Evolutionary conservation across 2,329 filamentous ascomycete genomes (phyloP), one percentile per base, ranked within the genome.

Genomic region (Ceratocystis ficicola): DNA sequence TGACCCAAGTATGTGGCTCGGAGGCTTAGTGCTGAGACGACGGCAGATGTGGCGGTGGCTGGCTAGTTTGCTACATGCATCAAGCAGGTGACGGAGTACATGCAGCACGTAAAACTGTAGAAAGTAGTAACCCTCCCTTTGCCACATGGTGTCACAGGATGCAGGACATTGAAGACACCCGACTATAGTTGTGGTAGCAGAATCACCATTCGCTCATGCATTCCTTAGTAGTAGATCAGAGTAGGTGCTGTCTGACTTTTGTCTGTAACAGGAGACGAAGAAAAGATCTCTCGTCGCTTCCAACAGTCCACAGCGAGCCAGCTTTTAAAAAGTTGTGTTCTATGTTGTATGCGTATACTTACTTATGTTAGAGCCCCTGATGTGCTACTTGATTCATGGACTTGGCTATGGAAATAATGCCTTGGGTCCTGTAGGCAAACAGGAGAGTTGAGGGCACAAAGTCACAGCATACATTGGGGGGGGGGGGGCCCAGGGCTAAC

Each of bases 251-350:
- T 30, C 17, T 59, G 28, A 36, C 25, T 17, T 41, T 41, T 59
- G 28, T 32, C 55, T 59, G 28, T 59, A 32, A 59, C 55, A 36
- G 28, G 55, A 59, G 55, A 59, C 55, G n/a, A 59, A 32, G 7
- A 59, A 7, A 36, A 59, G n/a, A 59, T 25, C n/a, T 25, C 4
- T 20, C 48, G 8, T 55, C 15, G 17, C 12, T 20, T n/a, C 22
- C 48, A 28, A 10, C 22, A 28, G 48, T 3, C 48, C 48, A 7
- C n/a, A 25, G 10, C 10, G n/a, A 22, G n/a, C 5, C 48, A 41
- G 36, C 36, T 3, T 41, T 41, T 15, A 15, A 41, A 15, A 12
- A 41, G 36, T 4, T 5, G 36, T 3, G 36, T 41, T 10, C 10
- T 41, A 41, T 41, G 2, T 5, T 41, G 48, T 25, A 48, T 48